phyloP scores from a whole-genome alignment of 129 eudicot species.

The Dittrichia graveolens region DNA sequence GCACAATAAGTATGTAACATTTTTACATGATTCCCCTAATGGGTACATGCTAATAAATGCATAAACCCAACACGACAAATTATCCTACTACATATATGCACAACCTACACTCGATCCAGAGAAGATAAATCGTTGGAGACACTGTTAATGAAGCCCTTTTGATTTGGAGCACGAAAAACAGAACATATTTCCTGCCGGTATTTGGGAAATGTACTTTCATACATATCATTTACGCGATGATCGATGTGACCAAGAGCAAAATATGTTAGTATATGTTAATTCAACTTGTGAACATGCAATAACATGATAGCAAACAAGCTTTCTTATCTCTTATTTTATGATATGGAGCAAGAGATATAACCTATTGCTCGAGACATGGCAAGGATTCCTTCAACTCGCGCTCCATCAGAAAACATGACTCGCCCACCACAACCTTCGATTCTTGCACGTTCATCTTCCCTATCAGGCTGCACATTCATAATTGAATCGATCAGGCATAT shows the following conservation, averaged over 20 bases:
- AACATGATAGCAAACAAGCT: neutral
- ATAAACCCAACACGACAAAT: no score
- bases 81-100: no score
- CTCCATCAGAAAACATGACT: constrained; percentile 35
- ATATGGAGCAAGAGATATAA: constrained; percentile 19
- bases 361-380: constrained; percentile 73
- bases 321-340: neutral
- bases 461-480: constrained; percentile 42
- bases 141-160: no score
- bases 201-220: neutral
- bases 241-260: neutral
- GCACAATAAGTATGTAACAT: neutral
- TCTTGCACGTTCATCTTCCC: constrained; percentile 53
- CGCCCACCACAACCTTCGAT: constrained; percentile 51
- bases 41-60: no score
- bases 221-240: no score
- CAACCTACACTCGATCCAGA: no score
- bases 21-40: neutral
- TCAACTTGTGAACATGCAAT: neutral
- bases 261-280: neutral
- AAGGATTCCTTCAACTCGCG: constrained; percentile 60
- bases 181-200: no score
- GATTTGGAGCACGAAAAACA: neutral
- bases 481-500: neutral
- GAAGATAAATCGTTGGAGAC: no score